phyloP scores from a whole-genome alignment of 805 yeast species.

The Starmerella scarabaei region DNA sequence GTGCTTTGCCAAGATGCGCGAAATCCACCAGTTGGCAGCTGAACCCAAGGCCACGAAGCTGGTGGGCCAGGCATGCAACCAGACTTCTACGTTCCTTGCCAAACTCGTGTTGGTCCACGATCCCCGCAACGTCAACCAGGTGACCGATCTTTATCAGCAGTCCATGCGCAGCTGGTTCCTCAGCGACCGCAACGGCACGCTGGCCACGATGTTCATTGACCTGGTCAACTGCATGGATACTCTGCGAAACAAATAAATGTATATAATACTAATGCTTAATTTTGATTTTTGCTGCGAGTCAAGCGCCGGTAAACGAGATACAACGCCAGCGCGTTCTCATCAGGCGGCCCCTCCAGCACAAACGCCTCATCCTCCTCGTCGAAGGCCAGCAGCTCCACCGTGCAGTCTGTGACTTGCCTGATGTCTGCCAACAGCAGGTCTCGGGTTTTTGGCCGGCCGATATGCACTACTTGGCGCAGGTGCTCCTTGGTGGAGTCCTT shows the following conservation, averaged over 20 bases:
- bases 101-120: conserved; percentile 36
- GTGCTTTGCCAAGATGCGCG: conserved; percentile 21
- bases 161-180: conserved; percentile 52
- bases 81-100: conserved; percentile 51
- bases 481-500: conserved; percentile 12
- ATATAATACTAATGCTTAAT: not conserved
- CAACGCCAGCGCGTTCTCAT: conserved; percentile 34
- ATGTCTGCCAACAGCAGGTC: conserved; percentile 14
- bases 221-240: conserved; percentile 64
- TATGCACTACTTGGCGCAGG: conserved; percentile 18
- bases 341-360: conserved; percentile 52
- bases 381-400: conserved; percentile 2
- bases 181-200: conserved; percentile 35
- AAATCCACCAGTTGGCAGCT: conserved; percentile 28
- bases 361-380: conserved; percentile 41
- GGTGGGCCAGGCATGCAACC: conserved; percentile 45
- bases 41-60: conserved; percentile 36
- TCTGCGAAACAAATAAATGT: not conserved
- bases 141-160: conserved; percentile 44
- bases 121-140: conserved; percentile 27
- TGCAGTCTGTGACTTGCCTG: conserved; percentile 13
- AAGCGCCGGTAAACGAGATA: conserved; percentile 14
- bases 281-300: not conserved
- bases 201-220: conserved; percentile 54
- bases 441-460: conserved; percentile 5